Evolutionary conservation across 2,329 filamentous ascomycete genomes (phyloP).

Genomic region (Botryotinia calthae): DNA sequence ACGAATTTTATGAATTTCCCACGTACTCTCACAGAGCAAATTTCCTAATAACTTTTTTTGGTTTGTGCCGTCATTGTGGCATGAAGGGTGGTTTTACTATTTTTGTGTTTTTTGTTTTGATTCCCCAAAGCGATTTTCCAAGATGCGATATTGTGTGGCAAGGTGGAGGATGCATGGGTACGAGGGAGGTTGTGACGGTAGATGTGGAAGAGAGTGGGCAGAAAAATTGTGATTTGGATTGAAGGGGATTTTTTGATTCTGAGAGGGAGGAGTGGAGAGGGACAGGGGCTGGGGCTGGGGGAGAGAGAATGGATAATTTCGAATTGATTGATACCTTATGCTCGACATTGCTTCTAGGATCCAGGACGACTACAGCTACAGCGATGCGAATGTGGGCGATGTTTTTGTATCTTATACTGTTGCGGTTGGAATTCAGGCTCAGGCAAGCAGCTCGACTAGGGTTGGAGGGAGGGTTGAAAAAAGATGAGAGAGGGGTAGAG

Average conservation of each 20-base stretch:
- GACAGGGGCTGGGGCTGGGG: no score
- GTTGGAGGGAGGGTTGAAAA: neutral
- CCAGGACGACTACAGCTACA: neutral
- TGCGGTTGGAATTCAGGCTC: neutral
- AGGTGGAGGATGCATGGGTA: neutral
- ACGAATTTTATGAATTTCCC: slow-evolving; percentile 17
- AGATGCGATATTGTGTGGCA: neutral
- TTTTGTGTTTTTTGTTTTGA: slow-evolving; percentile 8
- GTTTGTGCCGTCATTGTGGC: neutral
- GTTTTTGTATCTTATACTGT: neutral
- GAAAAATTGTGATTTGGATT: neutral
- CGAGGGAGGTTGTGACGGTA: neutral
- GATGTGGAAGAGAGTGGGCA: neutral
- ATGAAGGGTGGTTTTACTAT: neutral
- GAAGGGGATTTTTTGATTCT: neutral
- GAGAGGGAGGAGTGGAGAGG: neutral
- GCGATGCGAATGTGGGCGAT: neutral
- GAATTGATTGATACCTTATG: neutral
- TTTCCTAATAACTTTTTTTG: slow-evolving; percentile 4
- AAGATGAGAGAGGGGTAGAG: neutral
- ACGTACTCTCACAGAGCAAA: neutral
- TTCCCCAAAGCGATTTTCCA: slow-evolving; percentile 4
- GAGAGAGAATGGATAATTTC: slow-evolving; percentile 7
- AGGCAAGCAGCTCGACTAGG: neutral
- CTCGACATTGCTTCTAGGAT: neutral